phyloP scores from a whole-genome alignment of 257 asterid genomes.

The Solanum okadae region DNA sequence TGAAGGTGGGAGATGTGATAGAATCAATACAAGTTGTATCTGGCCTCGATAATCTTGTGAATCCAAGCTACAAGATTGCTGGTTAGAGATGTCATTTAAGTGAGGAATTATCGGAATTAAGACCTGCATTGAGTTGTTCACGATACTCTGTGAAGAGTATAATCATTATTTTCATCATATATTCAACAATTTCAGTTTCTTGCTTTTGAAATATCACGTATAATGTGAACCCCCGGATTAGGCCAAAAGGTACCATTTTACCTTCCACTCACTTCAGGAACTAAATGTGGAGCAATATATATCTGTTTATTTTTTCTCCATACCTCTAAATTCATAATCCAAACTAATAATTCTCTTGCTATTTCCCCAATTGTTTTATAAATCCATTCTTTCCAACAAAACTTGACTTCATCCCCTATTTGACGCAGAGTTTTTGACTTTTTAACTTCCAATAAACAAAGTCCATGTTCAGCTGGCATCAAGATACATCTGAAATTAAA shows the following conservation, averaged over 20 bases:
- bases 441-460: not conserved
- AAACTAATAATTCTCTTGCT: not conserved
- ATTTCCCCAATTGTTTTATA: not conserved
- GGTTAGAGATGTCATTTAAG: conserved; percentile 25
- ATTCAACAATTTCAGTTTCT: not conserved
- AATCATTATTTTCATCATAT: conserved; percentile 8
- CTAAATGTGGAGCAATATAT: not conserved
- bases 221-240: not conserved
- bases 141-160: not conserved
- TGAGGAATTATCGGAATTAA: not conserved
- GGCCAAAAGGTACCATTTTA: not conserved
- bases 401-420: not conserved
- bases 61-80: conserved; percentile 97
- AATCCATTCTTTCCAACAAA: not conserved
- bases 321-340: not conserved
- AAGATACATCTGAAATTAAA: not conserved
- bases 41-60: conserved; percentile 84
- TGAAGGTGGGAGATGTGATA: conserved; percentile 94
- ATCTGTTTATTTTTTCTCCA: not conserved
- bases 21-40: conserved; percentile 85
- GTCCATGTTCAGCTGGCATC: not conserved
- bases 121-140: not conserved
- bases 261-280: not conserved
- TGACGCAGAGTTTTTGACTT: not conserved
- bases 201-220: not conserved